Evolutionary conservation across 352 stramenopile genomes (phyloP).

Genomic region (Globisporangium sylvaticum): DNA sequence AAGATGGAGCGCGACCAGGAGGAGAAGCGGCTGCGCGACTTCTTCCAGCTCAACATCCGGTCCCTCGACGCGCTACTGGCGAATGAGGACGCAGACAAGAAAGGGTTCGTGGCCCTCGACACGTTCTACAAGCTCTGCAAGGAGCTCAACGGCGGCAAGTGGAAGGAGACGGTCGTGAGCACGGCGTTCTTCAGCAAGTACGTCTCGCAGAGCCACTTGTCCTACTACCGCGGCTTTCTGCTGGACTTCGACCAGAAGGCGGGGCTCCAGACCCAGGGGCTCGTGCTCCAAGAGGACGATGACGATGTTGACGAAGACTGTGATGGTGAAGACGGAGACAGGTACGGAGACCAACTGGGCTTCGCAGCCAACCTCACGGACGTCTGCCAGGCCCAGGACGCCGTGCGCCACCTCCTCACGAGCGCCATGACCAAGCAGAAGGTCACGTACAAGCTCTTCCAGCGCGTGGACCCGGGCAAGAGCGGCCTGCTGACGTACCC

Average conservation of each 20-base stretch:
- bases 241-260: constrained; percentile 54
- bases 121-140: constrained; percentile 39
- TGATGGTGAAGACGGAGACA: not conserved
- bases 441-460: constrained; percentile 57
- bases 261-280: constrained; percentile 41
- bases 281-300: constrained; percentile 62
- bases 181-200: constrained; percentile 43
- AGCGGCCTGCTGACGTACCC: constrained; percentile 51
- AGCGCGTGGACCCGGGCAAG: constrained; percentile 49
- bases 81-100: constrained; percentile 37
- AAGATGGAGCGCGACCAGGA: constrained; percentile 25
- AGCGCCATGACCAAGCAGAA: constrained; percentile 38
- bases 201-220: constrained; percentile 37
- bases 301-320: constrained; percentile 12
- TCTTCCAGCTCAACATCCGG: constrained; percentile 38
- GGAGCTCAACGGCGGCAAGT: constrained; percentile 27
- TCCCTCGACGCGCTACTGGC: constrained; percentile 38
- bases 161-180: constrained; percentile 33
- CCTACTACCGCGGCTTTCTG: constrained; percentile 71
- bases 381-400: constrained; percentile 42
- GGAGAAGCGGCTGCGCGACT: constrained; percentile 36
- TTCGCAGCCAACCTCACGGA: constrained; percentile 17
- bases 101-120: constrained; percentile 46
- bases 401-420: constrained; percentile 52
- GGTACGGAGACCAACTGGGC: not conserved